These are phyloP conservation scores for Fusarium sp. DNA, from an alignment of 2,329 filamentous ascomycete genomes.

Conservation along the genomic window DNA sequence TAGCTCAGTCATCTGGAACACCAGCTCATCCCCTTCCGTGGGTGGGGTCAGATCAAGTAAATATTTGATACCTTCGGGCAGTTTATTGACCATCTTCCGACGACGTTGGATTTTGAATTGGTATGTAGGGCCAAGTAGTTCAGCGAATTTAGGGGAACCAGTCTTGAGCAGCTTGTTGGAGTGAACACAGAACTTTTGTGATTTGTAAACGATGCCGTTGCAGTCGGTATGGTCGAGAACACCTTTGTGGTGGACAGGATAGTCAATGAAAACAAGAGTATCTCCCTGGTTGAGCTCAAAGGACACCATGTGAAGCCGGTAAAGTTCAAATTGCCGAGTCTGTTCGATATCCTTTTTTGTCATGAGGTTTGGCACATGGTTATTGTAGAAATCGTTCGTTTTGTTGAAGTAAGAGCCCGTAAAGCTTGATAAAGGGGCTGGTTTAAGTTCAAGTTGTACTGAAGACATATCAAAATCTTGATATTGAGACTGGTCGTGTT, in stretches of 20 bases:
- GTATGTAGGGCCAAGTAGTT: slow-evolving; percentile 57
- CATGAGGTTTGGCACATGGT: slow-evolving; percentile 21
- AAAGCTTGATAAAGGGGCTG: slow-evolving; percentile 27
- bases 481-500: background rate
- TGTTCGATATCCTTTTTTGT: slow-evolving; percentile 28
- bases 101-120: slow-evolving; percentile 57
- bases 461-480: background rate
- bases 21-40: slow-evolving; percentile 71
- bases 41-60: slow-evolving; percentile 74
- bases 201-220: slow-evolving; percentile 50
- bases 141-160: slow-evolving; percentile 61
- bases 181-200: slow-evolving; percentile 58
- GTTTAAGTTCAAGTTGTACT: background rate
- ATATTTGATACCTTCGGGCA: slow-evolving; percentile 64
- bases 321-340: slow-evolving; percentile 45
- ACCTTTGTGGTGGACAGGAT: slow-evolving; percentile 45
- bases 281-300: slow-evolving; percentile 55
- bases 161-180: slow-evolving; percentile 61
- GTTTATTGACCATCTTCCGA: slow-evolving; percentile 51
- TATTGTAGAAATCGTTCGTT: background rate
- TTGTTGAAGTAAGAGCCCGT: slow-evolving; percentile 39
- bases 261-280: slow-evolving; percentile 60
- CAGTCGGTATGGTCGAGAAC: slow-evolving; percentile 49
- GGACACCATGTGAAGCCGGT: slow-evolving; percentile 44
- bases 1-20: slow-evolving; percentile 68